These are phyloP conservation scores for Baorangia bicolor DNA, from an alignment of 768 basidiomycete genomes.

Conservation along the genomic window DNA sequence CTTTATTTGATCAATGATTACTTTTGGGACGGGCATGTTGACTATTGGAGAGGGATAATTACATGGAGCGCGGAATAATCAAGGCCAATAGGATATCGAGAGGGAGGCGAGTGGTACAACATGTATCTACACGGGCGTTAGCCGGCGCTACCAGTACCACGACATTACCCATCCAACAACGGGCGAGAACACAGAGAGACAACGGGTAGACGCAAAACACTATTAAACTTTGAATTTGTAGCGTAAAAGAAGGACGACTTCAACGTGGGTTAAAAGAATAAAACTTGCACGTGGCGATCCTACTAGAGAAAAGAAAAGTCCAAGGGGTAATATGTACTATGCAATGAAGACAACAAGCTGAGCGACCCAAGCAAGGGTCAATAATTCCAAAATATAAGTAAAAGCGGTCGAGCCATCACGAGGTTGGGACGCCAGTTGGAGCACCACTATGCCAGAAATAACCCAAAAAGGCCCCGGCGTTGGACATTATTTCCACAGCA, in stretches of 20 bases:
- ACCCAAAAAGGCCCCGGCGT: slow-evolving; percentile 75
- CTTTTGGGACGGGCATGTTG: slow-evolving; percentile 60
- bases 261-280: slow-evolving; percentile 2
- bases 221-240: slow-evolving; percentile 29
- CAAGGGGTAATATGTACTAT: slow-evolving; percentile 30
- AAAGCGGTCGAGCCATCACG: slow-evolving; percentile 9
- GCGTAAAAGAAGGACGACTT: slow-evolving; percentile 14
- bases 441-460: slow-evolving; percentile 47
- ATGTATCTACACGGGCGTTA: slow-evolving; percentile 22
- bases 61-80: not conserved
- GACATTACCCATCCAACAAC: not conserved
- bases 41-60: not conserved
- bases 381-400: slow-evolving; percentile 37
- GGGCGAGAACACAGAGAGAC: not conserved
- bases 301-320: slow-evolving; percentile 12
- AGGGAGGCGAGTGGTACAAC: slow-evolving; percentile 25
- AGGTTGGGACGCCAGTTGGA: slow-evolving; percentile 19
- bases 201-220: slow-evolving; percentile 15
- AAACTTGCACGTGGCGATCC: slow-evolving; percentile 15
- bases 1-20: slow-evolving; percentile 69
- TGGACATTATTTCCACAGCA: slow-evolving; percentile 78
- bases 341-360: slow-evolving; percentile 1
- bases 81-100: slow-evolving; percentile 21
- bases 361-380: slow-evolving; percentile 21
- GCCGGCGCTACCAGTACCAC: slow-evolving; percentile 11